phyloP scores from a whole-genome alignment of 2,329 filamentous ascomycete species.

The Fonsecaea monophora region DNA sequence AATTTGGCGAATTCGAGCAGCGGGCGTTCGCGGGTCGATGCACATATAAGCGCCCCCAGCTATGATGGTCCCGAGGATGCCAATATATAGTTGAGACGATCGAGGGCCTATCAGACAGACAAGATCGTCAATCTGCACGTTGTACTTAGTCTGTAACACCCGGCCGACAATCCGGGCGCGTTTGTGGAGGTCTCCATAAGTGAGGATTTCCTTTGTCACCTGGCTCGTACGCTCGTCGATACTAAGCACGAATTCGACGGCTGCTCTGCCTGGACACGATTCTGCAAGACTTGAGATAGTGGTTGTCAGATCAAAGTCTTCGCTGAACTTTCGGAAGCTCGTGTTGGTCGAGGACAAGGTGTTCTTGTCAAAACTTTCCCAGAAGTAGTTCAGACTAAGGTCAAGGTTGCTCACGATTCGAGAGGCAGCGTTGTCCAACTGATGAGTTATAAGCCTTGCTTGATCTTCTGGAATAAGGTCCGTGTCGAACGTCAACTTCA shows the following conservation, averaged over 20 bases:
- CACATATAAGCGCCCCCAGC: conserved; percentile 81
- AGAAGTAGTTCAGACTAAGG: conserved; percentile 38
- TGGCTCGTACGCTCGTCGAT: conserved; percentile 48
- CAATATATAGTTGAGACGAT: conserved; percentile 72
- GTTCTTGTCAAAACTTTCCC: conserved; percentile 20
- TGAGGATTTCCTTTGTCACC: conserved; percentile 55
- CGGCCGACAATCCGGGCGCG: conserved; percentile 70
- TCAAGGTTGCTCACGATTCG: conserved; percentile 51
- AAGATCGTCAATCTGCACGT: conserved; percentile 59
- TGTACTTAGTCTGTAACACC: conserved; percentile 58
- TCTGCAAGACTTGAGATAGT: conserved; percentile 63
- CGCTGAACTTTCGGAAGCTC: conserved; percentile 44
- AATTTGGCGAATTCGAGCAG: conserved; percentile 66
- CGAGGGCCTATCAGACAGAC: conserved; percentile 82
- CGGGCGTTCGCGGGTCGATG: conserved; percentile 73
- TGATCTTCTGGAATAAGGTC: conserved; percentile 63
- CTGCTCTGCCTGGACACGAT: conserved; percentile 60
- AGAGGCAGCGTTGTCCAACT: conserved; percentile 64
- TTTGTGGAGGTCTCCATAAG: conserved; percentile 70
- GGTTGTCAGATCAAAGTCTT: conserved; percentile 55
- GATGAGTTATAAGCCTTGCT: conserved; percentile 62
- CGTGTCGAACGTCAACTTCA: conserved; percentile 63
- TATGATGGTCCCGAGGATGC: conserved; percentile 77
- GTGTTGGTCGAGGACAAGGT: conserved; percentile 61
- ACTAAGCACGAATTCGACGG: conserved; percentile 68